Percentiles rank a stretch among this genome's conserved stretches.
These are phyloP conservation scores for Actinomucor elegans DNA, from an alignment of 371 early-diverging fungal species.

Conservation along the genomic window DNA sequence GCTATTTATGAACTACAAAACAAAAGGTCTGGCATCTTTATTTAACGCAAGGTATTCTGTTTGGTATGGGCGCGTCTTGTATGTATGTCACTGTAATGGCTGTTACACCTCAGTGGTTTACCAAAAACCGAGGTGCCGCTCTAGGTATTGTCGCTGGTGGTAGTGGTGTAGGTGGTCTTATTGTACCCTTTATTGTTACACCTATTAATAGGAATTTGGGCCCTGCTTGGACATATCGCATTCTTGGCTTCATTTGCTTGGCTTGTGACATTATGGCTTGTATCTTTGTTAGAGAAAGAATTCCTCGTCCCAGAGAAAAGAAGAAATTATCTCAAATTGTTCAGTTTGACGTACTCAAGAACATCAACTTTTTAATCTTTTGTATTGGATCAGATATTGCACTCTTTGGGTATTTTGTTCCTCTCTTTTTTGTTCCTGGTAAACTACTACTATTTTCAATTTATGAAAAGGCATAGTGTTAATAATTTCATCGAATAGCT, in stretches of 20 bases:
- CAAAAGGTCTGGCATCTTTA: constrained; percentile 48
- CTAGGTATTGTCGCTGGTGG: constrained; percentile 79
- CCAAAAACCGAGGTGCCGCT: constrained; percentile 64
- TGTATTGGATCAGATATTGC: constrained; percentile 26
- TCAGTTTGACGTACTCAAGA: constrained; percentile 13
- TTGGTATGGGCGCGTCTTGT: constrained; percentile 48
- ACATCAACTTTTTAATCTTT: constrained; percentile 26
- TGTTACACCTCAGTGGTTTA: constrained; percentile 78
- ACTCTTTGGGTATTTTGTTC: constrained; percentile 37
- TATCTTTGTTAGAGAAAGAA: constrained; percentile 38
- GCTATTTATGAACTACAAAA: constrained; percentile 47
- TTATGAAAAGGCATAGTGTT: too few species aligned
- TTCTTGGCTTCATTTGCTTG: constrained; percentile 53
- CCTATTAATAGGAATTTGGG: constrained; percentile 57
- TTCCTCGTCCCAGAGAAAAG: constrained; percentile 21
- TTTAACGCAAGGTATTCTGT: constrained; percentile 29
- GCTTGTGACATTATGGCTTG: constrained; percentile 9
- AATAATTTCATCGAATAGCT: constrained; percentile 25
- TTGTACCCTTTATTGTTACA: constrained; percentile 65
- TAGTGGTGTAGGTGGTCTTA: constrained; percentile 79
- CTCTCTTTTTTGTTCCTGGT: constrained; percentile 38
- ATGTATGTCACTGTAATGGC: constrained; percentile 29
- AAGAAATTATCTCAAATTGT: constrained; percentile 12
- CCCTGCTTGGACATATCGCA: constrained; percentile 56
- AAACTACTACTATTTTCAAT: too few species aligned